These are phyloP conservation scores for Phlebiopsis flavidoalba DNA, from an alignment of 768 basidiomycete genomes.

Conservation along the genomic window DNA sequence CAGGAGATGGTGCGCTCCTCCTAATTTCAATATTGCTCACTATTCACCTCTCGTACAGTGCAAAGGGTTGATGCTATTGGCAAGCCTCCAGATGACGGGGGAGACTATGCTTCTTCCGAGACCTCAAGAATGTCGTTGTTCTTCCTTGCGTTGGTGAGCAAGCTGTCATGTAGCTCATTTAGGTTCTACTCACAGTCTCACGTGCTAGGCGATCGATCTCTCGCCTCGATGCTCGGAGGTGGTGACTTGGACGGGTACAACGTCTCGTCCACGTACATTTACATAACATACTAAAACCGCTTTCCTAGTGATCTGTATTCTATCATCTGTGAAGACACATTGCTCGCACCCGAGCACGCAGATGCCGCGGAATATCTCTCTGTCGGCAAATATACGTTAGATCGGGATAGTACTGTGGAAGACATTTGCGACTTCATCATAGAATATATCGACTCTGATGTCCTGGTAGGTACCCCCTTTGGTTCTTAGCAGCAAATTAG, in stretches of 20 bases:
- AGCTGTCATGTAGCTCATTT: background rate
- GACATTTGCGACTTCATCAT: constrained; percentile 80
- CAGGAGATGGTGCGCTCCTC: constrained; percentile 56
- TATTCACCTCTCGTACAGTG: constrained; percentile 32
- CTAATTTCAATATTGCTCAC: background rate
- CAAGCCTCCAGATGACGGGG: constrained; percentile 51
- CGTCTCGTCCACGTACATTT: background rate
- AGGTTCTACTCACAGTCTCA: background rate
- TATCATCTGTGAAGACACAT: constrained; percentile 48
- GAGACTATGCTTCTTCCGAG: constrained; percentile 49
- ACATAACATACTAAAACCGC: background rate
- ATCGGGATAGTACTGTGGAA: constrained; percentile 47
- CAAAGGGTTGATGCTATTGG: constrained; percentile 72
- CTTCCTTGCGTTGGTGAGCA: constrained; percentile 55
- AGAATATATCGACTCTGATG: constrained; percentile 80
- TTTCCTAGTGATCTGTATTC: constrained; percentile 56
- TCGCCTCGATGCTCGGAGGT: constrained; percentile 67
- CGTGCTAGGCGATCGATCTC: constrained; percentile 47
- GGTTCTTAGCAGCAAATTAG: background rate
- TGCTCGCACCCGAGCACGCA: constrained; percentile 50
- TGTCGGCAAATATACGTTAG: constrained; percentile 17
- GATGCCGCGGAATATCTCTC: constrained; percentile 47
- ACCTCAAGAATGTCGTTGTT: constrained; percentile 68
- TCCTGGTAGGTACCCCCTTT: constrained; percentile 46
- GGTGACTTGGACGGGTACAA: constrained; percentile 78